A percentile compares a stretch with the other conserved stretches of the same genome.
These are phyloP conservation scores for Phytophthora fragariaefolia DNA, from an alignment of 352 stramenopile genomes.

Conservation along the genomic window DNA sequence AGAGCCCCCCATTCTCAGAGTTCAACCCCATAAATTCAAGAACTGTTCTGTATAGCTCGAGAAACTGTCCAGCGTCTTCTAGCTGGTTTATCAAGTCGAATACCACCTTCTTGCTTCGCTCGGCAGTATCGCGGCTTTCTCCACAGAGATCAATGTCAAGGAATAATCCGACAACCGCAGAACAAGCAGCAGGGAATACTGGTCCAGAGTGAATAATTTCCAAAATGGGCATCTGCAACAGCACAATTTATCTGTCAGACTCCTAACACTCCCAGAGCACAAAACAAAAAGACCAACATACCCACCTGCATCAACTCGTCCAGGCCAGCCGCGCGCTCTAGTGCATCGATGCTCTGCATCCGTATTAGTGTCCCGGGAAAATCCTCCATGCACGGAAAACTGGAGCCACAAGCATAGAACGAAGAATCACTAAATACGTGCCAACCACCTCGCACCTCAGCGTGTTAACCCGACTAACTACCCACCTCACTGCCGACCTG, in stretches of 20 bases:
- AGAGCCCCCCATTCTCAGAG: constrained; percentile 35
- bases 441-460: not conserved
- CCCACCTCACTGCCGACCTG: constrained; percentile 47
- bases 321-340: constrained; percentile 31
- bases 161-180: constrained; percentile 43
- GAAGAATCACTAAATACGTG: not conserved
- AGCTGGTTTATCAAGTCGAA: constrained; percentile 51
- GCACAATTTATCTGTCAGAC: not conserved
- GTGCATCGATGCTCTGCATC: constrained; percentile 24
- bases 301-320: constrained; percentile 46
- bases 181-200: constrained; percentile 41
- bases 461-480: not conserved
- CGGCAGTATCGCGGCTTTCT: constrained; percentile 14
- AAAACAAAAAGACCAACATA: not conserved
- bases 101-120: constrained; percentile 37
- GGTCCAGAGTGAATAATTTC: constrained; percentile 60
- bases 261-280: not conserved
- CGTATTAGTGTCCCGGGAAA: constrained; percentile 38
- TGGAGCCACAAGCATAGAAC: constrained; percentile 14
- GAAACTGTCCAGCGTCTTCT: constrained; percentile 57
- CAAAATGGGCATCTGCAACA: constrained; percentile 54
- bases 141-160: constrained; percentile 27
- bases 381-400: constrained; percentile 48
- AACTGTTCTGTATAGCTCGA: constrained; percentile 55
- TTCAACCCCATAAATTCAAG: constrained; percentile 49